Base-by-base conservation (phyloP, 2,329 filamentous ascomycete species). In the Colletotrichum coccodes region DNA sequence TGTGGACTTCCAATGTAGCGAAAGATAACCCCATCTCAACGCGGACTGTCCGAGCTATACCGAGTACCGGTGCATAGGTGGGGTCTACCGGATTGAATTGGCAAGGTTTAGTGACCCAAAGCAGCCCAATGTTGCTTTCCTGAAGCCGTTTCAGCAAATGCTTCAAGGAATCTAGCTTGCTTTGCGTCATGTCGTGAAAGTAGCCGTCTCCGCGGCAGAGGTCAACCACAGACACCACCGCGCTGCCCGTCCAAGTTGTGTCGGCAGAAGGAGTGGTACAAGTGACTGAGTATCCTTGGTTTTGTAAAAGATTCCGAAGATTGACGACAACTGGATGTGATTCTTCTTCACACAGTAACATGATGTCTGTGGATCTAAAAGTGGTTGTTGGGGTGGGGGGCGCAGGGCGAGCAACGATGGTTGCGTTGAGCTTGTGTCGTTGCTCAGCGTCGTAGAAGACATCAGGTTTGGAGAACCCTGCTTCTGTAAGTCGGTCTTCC, bases 81-180 rank as follows among this genome's bases (percentile, higher is more conserved):
- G 78, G 78, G 38, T 77, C 72, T 1, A 12, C 6, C 47, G 75
- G 77, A 0, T 61, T 40, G 0, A 75, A 60, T 32, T 79, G 76
- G 6, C 68, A 68, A 0, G 72, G 63, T 2, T 72, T 72, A 1
- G 77, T 79, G 9, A 80, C 30, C 79, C 79, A 80, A 6, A 80
- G 36, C 2, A 64, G 26, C 12, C 46, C 2, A 1, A 21, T 16
- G 6, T 36, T n/a, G 0, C 2, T 52, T 3, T n/a, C n/a, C 21
- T 46, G 53, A 2, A 64, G n/a, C 7, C 11, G 23, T 16, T 18
- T 26, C 1, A 60, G 28, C 4, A 64, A 34, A 1, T 6, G 6
- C 36, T 64, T 42, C 34, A 64, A 50, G 6, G 26, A 21, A 11
- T 53, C 34, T 6, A 64, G 28, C 36, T 64, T 64, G 0, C 1